Base-by-base conservation (phyloP, 805 yeast species). In the Priceomyces medius region DNA sequence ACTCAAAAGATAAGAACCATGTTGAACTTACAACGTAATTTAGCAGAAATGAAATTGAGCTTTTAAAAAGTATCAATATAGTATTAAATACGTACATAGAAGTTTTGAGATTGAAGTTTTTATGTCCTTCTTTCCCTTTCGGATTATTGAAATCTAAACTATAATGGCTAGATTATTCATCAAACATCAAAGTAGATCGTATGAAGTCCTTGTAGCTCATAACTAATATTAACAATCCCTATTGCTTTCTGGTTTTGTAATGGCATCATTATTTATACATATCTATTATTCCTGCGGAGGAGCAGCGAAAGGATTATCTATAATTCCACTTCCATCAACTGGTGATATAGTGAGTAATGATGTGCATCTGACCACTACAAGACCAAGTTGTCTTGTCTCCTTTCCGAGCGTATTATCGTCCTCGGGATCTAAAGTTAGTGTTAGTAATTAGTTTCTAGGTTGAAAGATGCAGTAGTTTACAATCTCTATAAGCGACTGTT, bases 321-420 rank as follows among this genome's bases (percentile, higher is more conserved):
- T 84, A 43, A 71, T 66, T 53, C 80, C 86, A 50, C 79, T 73
- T 8, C 95, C 93, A 37, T 83, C 82, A 28, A 77, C 74, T 17
- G 95, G 91, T 3, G 90, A 81, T 56, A 82, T 76, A 3, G 88
- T 78, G 51, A 86, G 75, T 43, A 91, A 63, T 41, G 82, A 72
- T 3, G 95, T 89, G 10, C 97, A 95, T 64, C 97, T 81, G 6
- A 86, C 87, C 33, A 91, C 91, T 17, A 88, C 89, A 26, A 77
- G 70, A 0, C 95, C 96, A 37, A 89, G 69, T 3, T 69, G 64
- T 57, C 97, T 79, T 1, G 85, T 81, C 49, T 80, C 63, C 35
- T 67, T 77, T 34, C 78, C 77, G 50, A 73, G 66, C 2, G 72
- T 62, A 12, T 75, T 68, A 20, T 77, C 80, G 43, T 82, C 87